Evolutionary conservation across 148 eudicot genomes (phyloP).

Genomic region (Nepenthes gracilis): DNA sequence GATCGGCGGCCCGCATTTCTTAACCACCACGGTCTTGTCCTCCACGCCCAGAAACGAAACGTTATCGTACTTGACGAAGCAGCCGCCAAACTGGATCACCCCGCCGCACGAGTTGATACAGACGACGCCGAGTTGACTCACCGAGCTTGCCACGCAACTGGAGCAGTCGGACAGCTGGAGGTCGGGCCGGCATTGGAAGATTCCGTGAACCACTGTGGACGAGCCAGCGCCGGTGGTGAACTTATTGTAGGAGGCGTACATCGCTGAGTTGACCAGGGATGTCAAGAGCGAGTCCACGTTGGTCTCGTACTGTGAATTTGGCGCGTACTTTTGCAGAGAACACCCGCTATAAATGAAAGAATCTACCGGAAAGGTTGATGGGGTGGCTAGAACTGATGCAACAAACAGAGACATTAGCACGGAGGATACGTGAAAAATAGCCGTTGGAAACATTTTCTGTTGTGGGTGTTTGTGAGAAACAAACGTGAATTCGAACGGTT

Average conservation of each 20-base stretch:
- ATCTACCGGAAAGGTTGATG: no score
- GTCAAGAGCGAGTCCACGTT: conserved; percentile 40
- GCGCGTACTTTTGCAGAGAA: conserved; percentile 19
- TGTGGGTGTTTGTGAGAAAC: no score
- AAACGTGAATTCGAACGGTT: no score
- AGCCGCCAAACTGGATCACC: conserved; percentile 39
- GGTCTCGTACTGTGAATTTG: conserved; percentile 26
- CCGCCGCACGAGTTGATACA: conserved; percentile 30
- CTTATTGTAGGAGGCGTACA: conserved; percentile 17
- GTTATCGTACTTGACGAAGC: conserved; percentile 48
- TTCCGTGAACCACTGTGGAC: conserved; percentile 23
- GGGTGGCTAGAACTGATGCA: no score
- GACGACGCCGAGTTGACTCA: conserved; percentile 23
- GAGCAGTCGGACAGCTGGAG: conserved; percentile 17
- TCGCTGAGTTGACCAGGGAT: conserved; percentile 33
- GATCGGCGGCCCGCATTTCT: conserved; percentile 32
- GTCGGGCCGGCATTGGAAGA: conserved; percentile 43
- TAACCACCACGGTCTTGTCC: conserved; percentile 31
- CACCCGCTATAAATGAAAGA: conserved; percentile 34
- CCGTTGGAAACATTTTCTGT: no score
- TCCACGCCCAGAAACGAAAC: conserved; percentile 31
- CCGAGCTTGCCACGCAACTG: conserved; percentile 17
- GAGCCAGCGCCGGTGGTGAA: conserved; percentile 17
- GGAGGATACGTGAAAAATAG: no score
- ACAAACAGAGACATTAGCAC: no score